These are phyloP conservation scores for Trypanosoma melophagium DNA, from an alignment of 208 protist genomes.

Conservation along the genomic window DNA sequence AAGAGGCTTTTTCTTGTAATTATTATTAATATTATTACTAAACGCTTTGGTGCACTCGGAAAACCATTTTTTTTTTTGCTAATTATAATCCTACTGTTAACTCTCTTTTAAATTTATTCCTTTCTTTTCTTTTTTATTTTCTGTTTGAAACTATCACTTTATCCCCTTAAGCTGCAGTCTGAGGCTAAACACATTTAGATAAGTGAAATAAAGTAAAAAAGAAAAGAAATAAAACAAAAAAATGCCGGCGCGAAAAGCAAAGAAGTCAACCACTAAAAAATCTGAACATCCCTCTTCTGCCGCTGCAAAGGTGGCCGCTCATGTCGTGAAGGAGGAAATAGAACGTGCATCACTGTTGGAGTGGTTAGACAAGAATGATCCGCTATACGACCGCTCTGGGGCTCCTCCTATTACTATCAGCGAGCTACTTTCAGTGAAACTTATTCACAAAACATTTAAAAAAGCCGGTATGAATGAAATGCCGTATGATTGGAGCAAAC, in stretches of 20 bases:
- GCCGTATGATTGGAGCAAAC: slow-evolving; percentile 71
- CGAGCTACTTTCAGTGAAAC: slow-evolving; percentile 48
- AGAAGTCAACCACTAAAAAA: slow-evolving; percentile 20
- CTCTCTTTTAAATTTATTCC: too few relatives aligned
- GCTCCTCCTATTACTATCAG: slow-evolving; percentile 47
- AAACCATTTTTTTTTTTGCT: too few relatives aligned
- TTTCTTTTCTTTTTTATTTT: too few relatives aligned
- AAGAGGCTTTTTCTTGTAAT: too few relatives aligned
- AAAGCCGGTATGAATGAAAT: slow-evolving; percentile 26
- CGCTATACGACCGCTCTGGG: slow-evolving; percentile 49
- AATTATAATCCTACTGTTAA: too few relatives aligned
- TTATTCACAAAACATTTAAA: slow-evolving; percentile 59
- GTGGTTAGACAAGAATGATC: slow-evolving; percentile 67
- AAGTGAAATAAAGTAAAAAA: too few relatives aligned
- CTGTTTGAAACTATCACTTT: too few relatives aligned
- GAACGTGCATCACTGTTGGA: slow-evolving; percentile 30
- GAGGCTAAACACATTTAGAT: too few relatives aligned
- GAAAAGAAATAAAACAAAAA: not conserved
- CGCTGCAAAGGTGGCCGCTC: slow-evolving; percentile 16
- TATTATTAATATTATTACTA: too few relatives aligned
- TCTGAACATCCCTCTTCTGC: not conserved
- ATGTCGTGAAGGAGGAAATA: slow-evolving; percentile 33
- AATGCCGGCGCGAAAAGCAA: slow-evolving; percentile 27
- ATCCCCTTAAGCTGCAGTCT: too few relatives aligned
- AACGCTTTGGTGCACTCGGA: too few relatives aligned